Percentiles rank a stretch among this genome's conserved stretches.
These are phyloP conservation scores for Backusella psychrophila DNA, from an alignment of 192 early-diverging fungal genomes.

Conservation along the genomic window DNA sequence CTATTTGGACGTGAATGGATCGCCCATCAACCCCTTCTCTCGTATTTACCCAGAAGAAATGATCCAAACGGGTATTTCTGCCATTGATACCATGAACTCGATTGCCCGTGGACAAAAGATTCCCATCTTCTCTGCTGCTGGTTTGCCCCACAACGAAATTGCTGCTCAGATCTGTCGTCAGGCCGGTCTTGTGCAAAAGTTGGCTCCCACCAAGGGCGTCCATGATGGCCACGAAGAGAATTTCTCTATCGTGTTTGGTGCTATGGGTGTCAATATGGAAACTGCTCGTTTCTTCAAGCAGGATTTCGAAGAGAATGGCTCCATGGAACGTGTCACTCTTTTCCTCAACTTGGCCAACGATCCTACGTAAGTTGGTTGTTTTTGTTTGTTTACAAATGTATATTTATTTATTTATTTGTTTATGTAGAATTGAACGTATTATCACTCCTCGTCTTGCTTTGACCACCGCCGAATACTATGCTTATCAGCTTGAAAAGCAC, in stretches of 20 bases:
- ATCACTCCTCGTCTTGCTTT: conserved; percentile 98
- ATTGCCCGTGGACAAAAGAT: conserved; percentile 99
- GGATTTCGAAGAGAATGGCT: conserved; percentile 99
- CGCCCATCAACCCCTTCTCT: conserved; percentile 99
- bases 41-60: conserved; percentile 99
- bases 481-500: conserved; percentile 99
- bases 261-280: conserved; percentile 99
- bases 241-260: conserved; percentile 99
- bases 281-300: conserved; percentile 99
- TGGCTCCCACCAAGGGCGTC: conserved; percentile 85
- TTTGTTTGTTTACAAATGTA: conserved; percentile 6
- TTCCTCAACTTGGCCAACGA: conserved; percentile 99
- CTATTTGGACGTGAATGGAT: conserved; percentile 94
- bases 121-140: conserved; percentile 98
- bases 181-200: conserved; percentile 91
- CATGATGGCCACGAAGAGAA: conserved; percentile 97
- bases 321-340: conserved; percentile 96
- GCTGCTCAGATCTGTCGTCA: conserved; percentile 99
- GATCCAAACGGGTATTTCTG: conserved; percentile 99
- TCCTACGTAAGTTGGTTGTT: conserved; percentile 72
- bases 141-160: conserved; percentile 99
- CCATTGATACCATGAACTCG: conserved; percentile 99
- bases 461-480: conserved; percentile 99
- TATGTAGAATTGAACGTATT: conserved; percentile 91
- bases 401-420: conserved; percentile 4